Evolutionary conservation across 1,139 yeast species (phyloP).

Genomic region (Saccharomyces hybrid): DNA sequence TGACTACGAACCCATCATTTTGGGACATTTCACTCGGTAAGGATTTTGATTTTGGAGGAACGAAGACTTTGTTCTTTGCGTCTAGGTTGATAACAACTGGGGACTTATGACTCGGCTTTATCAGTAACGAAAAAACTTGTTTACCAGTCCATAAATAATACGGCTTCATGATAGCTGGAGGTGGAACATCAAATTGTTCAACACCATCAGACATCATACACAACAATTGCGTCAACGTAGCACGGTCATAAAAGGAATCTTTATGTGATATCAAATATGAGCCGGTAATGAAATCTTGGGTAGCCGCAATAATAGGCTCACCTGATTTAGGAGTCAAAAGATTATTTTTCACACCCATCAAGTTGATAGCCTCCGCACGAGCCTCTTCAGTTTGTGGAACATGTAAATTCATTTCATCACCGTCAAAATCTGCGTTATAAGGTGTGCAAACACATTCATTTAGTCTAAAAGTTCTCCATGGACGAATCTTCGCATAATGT

Average conservation of each 20-base stretch:
- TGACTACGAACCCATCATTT: slow-evolving; percentile 87
- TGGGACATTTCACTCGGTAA: slow-evolving; percentile 93
- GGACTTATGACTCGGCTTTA: slow-evolving; percentile 68
- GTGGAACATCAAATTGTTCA: slow-evolving; percentile 83
- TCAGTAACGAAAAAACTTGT: slow-evolving; percentile 82
- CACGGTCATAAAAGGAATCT: slow-evolving; percentile 87
- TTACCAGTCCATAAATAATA: slow-evolving; percentile 93
- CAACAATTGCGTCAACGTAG: slow-evolving; percentile 70
- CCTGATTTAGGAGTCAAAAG: slow-evolving; percentile 94
- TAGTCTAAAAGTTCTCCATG: slow-evolving; percentile 95
- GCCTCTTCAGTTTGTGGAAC: slow-evolving; percentile 99
- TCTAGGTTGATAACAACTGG: slow-evolving; percentile 85
- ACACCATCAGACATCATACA: slow-evolving; percentile 96
- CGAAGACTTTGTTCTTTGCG: slow-evolving; percentile 85
- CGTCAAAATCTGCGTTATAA: slow-evolving; percentile 98
- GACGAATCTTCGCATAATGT: slow-evolving; percentile 91
- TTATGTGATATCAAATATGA: slow-evolving; percentile 87
- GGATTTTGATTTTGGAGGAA: slow-evolving; percentile 58
- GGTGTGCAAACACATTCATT: slow-evolving; percentile 99
- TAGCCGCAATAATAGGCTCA: slow-evolving; percentile 98
- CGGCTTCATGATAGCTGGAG: slow-evolving; percentile 90
- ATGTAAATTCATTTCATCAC: slow-evolving; percentile 98
- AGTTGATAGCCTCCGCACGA: slow-evolving; percentile 90
- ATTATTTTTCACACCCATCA: slow-evolving; percentile 97
- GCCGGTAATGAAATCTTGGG: slow-evolving; percentile 98